Conservation (phyloP, 352 stramenopile genomes). For the Globisporangium rhizosaccharum region DNA sequence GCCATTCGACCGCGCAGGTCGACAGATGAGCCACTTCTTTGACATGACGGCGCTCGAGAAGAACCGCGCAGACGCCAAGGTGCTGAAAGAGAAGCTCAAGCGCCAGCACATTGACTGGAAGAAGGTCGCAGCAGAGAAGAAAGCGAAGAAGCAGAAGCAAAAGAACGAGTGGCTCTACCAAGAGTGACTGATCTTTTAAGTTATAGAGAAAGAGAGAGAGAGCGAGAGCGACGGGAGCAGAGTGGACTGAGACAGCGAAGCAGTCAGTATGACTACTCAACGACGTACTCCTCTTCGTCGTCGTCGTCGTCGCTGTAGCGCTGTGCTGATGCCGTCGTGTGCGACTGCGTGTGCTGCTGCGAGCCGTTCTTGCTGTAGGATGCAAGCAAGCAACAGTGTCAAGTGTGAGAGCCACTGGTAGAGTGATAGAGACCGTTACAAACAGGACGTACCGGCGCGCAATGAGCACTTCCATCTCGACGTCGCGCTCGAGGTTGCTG, state of each 20-base stretch:
- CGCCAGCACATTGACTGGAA: slow-evolving; percentile 86
- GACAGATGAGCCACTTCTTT: slow-evolving; percentile 87
- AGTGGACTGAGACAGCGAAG: not conserved
- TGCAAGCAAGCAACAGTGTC: not conserved
- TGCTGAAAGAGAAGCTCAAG: slow-evolving; percentile 77
- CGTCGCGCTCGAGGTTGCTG: slow-evolving; percentile 65
- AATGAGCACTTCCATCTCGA: slow-evolving; percentile 85
- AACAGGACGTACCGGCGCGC: slow-evolving; percentile 31
- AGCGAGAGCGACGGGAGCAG: too few species aligned
- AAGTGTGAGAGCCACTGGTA: not conserved
- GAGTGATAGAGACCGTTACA: not conserved
- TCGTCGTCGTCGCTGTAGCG: slow-evolving; percentile 41
- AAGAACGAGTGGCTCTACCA: slow-evolving; percentile 84
- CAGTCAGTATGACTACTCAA: slow-evolving; percentile 31
- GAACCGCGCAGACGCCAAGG: slow-evolving; percentile 73
- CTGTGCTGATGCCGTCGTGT: slow-evolving; percentile 10
- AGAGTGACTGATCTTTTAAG: slow-evolving; percentile 31
- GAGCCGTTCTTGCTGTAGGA: slow-evolving; percentile 25
- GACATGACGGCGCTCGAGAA: slow-evolving; percentile 72
- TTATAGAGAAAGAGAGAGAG: slow-evolving; percentile 1
- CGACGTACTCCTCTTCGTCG: slow-evolving; percentile 70
- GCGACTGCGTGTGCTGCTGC: slow-evolving; percentile 6
- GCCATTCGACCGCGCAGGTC: slow-evolving; percentile 60
- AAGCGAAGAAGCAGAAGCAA: slow-evolving; percentile 80
- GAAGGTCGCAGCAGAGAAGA: slow-evolving; percentile 81